phyloP scores from a whole-genome alignment of 2,329 filamentous ascomycete genomes.

The Fusarium metavorans region DNA sequence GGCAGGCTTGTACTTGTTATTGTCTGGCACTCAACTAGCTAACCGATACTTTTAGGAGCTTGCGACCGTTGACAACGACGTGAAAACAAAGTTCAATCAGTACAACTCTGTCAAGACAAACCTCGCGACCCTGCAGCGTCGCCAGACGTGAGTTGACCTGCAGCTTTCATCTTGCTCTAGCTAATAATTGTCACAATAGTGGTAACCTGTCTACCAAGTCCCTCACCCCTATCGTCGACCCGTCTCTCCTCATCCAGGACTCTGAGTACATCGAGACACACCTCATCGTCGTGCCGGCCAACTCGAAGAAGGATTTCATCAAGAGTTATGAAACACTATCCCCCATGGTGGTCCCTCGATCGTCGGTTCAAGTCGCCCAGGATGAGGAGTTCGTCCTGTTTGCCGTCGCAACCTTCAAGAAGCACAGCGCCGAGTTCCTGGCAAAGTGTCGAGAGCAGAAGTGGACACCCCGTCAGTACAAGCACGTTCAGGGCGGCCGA shows the following conservation, averaged over 20 bases:
- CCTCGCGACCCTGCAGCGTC: slow-evolving; percentile 83
- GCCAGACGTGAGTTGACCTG: slow-evolving; percentile 76
- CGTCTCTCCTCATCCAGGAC: slow-evolving; percentile 82
- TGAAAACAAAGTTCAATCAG: slow-evolving; percentile 93
- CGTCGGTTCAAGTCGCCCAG: slow-evolving; percentile 80
- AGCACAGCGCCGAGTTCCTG: slow-evolving; percentile 86
- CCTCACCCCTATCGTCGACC: slow-evolving; percentile 88
- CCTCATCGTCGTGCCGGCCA: slow-evolving; percentile 87
- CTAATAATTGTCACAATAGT: slow-evolving; percentile 55
- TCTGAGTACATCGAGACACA: slow-evolving; percentile 98
- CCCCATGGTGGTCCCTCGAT: slow-evolving; percentile 94
- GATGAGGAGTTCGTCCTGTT: slow-evolving; percentile 93
- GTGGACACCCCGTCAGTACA: slow-evolving; percentile 95
- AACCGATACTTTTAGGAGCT: slow-evolving; percentile 72
- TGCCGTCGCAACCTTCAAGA: slow-evolving; percentile 93
- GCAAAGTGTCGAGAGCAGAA: slow-evolving; percentile 93
- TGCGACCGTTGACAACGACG: slow-evolving; percentile 92
- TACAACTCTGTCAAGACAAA: slow-evolving; percentile 93
- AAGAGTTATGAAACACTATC: slow-evolving; percentile 88
- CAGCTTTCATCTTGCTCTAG: background rate
- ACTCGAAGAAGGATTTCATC: slow-evolving; percentile 87
- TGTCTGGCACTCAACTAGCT: slow-evolving; percentile 1
- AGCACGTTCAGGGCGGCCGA: slow-evolving; percentile 88
- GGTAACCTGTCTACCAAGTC: slow-evolving; percentile 96
- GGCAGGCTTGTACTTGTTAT: slow-evolving; percentile 58